Base-by-base conservation (phyloP, 2,329 filamentous ascomycete genomes). In the Coniosporium tulheliwenetii region DNA sequence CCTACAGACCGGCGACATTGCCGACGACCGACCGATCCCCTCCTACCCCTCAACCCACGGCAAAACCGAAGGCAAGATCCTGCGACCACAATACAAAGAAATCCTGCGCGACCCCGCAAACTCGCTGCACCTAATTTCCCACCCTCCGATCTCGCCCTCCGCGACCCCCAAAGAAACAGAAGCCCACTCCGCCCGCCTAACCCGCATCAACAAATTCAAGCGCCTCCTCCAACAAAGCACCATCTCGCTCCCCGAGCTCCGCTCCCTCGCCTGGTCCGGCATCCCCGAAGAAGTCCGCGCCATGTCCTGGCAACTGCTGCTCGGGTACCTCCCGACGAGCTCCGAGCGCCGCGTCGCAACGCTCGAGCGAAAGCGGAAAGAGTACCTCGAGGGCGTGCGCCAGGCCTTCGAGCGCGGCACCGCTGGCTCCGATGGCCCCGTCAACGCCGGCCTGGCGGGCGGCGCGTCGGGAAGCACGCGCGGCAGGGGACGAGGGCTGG, bases 131-230 rank as follows among this genome's bases (percentile, higher is more conserved):
- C 75, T 98, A 7, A 96, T 98, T 52, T 83, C 83, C 51, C 87
- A 98, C 60, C 79, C 86, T 5, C 66, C 83, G 0, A 69, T 83
- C 37, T 77, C 85, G 9, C 63, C 72, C 19, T 80, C 81, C 54
- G 85, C 87, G 2, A 74, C 78, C 1, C 71, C 79, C 1, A 96
- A 93, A 57, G 85, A 95, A 55, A 69, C 80, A 13, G 89, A 96
- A 55, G 81, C 79, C 10, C 79, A 93, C 55, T 87, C 83, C 42
- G 82, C 87, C 36, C 78, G 85, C 44, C 91, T 94, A 51, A 82
- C 84, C 5, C 79, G 91, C 46, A 98, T 98, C 58, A 95, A 98
- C 64, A 96, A 96, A 57, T 98, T 98, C 66, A 98, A 98, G 62
- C 82, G 81, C 52, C 84, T 98, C 40, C 69, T 98, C 5, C 91